Conservation (phyloP, 192 early-diverging fungal species). For the Chytriomyces confervae region DNA sequence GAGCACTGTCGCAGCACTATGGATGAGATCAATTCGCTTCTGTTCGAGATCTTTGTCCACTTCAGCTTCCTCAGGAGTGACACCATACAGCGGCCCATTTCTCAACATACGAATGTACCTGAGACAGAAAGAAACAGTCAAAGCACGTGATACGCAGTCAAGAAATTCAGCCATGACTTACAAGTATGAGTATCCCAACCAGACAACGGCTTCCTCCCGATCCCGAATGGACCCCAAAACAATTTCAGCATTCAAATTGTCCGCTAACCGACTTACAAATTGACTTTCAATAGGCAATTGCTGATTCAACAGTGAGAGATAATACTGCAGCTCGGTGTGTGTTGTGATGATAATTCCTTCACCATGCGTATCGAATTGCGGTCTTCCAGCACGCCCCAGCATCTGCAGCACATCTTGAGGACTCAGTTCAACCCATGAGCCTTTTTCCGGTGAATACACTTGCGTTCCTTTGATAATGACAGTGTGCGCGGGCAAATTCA, state of each 20-base stretch:
- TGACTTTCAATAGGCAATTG: conserved; percentile 98
- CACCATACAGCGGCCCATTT: conserved; percentile 86
- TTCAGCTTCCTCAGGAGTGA: conserved; percentile 69
- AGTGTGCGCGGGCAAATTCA: conserved; percentile 96
- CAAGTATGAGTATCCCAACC: conserved; percentile 95
- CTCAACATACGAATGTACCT: conserved; percentile 92
- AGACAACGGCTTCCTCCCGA: conserved; percentile 92
- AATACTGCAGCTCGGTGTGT: conserved; percentile 92
- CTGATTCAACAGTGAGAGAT: conserved; percentile 92
- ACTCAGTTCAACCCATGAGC: conserved; percentile 89
- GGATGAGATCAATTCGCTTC: conserved; percentile 88
- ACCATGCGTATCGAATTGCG: conserved; percentile 93
- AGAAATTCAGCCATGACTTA: background rate
- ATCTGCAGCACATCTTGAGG: conserved; percentile 99
- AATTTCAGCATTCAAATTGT: conserved; percentile 96
- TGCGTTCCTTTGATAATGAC: conserved; percentile 99
- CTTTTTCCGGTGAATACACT: conserved; percentile 95
- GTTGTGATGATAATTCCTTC: conserved; percentile 97
- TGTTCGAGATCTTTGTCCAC: conserved; percentile 82
- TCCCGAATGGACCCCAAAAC: conserved; percentile 89
- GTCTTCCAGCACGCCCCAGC: conserved; percentile 96
- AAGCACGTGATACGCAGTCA: background rate
- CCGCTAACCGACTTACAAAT: conserved; percentile 83
- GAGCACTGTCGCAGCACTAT: conserved; percentile 82
- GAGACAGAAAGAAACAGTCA: background rate